Percentiles rank a stretch among this genome's conserved stretches.
Evolutionary conservation across 202 grass and related monocot genomes (phyloP).

Genomic region (Carex arenaria): DNA sequence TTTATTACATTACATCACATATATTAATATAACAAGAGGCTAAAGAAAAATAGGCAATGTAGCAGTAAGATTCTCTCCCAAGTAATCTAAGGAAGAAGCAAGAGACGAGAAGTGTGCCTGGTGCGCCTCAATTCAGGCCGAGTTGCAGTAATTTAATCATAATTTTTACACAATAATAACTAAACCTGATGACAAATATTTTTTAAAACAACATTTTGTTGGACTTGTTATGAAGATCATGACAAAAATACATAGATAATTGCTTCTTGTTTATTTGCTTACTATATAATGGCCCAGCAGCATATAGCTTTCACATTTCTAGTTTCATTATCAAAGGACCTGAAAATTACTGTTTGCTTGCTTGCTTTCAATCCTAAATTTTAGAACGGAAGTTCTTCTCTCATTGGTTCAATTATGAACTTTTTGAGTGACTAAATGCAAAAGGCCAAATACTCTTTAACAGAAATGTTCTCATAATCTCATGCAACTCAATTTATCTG

Average conservation of each 20-base stretch:
- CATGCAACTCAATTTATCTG: not conserved
- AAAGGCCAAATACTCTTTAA: not conserved
- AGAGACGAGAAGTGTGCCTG: too few species aligned
- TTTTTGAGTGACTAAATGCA: not conserved
- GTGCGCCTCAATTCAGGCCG: too few species aligned
- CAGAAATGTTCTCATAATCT: not conserved
- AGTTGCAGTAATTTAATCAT: too few species aligned
- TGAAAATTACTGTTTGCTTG: not conserved
- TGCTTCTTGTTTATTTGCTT: not conserved
- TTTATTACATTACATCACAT: too few species aligned
- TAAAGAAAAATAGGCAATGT: too few species aligned
- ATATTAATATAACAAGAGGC: too few species aligned
- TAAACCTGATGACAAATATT: too few species aligned
- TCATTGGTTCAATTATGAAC: not conserved
- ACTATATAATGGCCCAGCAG: not conserved
- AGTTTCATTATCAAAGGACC: not conserved
- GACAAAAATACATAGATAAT: not conserved
- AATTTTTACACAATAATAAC: too few species aligned
- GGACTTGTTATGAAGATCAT: too few species aligned
- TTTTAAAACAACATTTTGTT: too few species aligned
- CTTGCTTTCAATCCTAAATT: not conserved
- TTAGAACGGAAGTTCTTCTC: not conserved
- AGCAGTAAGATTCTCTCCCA: too few species aligned
- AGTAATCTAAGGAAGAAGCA: too few species aligned
- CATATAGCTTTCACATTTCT: not conserved